Evolutionary conservation across 2,329 filamentous ascomycete genomes (phyloP), one percentile per base, ranked within the genome.

Genomic region (Plenodomus tracheiphilus): DNA sequence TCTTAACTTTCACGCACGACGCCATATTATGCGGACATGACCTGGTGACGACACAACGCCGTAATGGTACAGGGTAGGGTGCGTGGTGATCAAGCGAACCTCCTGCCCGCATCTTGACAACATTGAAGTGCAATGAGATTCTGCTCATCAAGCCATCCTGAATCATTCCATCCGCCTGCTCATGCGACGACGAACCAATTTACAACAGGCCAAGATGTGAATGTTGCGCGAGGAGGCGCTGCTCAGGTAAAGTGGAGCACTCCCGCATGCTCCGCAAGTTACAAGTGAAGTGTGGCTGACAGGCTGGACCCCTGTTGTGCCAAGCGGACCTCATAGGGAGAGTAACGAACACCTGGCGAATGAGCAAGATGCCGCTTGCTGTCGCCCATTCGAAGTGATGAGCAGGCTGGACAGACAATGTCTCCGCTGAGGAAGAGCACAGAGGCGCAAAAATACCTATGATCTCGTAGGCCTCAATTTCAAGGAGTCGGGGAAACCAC

Each of bases 321-420:
- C 46, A 49, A 53, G 46, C 46, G 45, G 42, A 45, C 49, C 46
- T 36, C 41, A 36, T 55, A 46, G 41, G 47, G 45, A 41, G 46
- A 56, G 54, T 55, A 59, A 47, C 58, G 60, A 62, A 62, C 62
- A 65, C 60, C 57, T 64, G 60, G 55, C 55, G 53, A 51, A 43
- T 53, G 44, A 46, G 39, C 9, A 46, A 22, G 28, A 45, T n/a
- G 30, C 10, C 15, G 36, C 37, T 45, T 25, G 39, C 45, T 30
- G n/a, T 43, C 43, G 17, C 22, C 34, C 38, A 36, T 37, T 9
- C 16, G 35, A 22, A 34, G 17, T 34, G 39, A 41, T 44, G 36
- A 41, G 20, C 38, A 20, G 22, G 17, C 17, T 40, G 38, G 41
- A 37, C 41, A 30, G 38, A 49, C 16, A 39, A 55, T 49, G 46